Evolutionary conservation across 768 basidiomycete genomes (phyloP).

Genomic region (Naganishia antarctica): DNA sequence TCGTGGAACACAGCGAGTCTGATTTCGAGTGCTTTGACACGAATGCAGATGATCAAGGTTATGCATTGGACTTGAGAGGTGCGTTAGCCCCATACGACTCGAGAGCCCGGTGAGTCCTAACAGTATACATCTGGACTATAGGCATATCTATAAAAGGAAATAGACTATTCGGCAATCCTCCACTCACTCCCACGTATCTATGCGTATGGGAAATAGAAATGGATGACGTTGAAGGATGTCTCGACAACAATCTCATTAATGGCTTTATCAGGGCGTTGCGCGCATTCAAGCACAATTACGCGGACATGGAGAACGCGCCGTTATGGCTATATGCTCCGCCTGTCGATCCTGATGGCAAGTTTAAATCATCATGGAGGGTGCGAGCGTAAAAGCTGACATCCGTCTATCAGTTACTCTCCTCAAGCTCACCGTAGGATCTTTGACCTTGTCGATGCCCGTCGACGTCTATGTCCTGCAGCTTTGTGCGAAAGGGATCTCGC

Average conservation of each 20-base stretch:
- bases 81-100: not conserved
- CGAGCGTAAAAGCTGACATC: slow-evolving; percentile 21
- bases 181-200: slow-evolving; percentile 75
- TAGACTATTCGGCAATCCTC: slow-evolving; percentile 82
- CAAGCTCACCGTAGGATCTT: slow-evolving; percentile 55
- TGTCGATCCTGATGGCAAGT: slow-evolving; percentile 72
- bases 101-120: not conserved
- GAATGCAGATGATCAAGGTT: not conserved
- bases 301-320: slow-evolving; percentile 74
- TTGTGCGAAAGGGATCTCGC: not conserved
- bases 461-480: not conserved
- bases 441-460: slow-evolving; percentile 50
- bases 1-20: not conserved
- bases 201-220: slow-evolving; percentile 89
- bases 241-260: slow-evolving; percentile 56
- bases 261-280: slow-evolving; percentile 56
- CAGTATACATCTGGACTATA: not conserved
- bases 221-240: slow-evolving; percentile 51
- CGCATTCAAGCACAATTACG: slow-evolving; percentile 65
- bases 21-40: not conserved
- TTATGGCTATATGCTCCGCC: slow-evolving; percentile 56
- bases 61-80: not conserved
- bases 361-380: not conserved
- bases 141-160: slow-evolving; percentile 62
- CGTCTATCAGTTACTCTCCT: slow-evolving; percentile 69